These are phyloP conservation scores for Debaryomyces tyrocola DNA, from an alignment of 805 yeast genomes.

Conservation along the genomic window DNA sequence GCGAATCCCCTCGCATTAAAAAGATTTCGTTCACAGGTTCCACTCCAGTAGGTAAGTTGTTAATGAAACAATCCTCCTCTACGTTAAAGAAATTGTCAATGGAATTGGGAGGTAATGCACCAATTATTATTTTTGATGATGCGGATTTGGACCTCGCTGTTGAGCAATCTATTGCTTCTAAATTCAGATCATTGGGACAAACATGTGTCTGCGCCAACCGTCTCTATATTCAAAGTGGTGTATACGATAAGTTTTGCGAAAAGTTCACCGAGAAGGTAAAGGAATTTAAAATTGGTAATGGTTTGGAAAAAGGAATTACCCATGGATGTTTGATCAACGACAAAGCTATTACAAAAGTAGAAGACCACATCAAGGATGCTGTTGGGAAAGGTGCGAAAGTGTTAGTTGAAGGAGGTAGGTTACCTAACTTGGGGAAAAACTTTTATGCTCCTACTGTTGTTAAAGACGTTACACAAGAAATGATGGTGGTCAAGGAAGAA, in stretches of 20 bases:
- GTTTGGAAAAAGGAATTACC: conserved; percentile 49
- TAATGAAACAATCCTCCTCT: conserved; percentile 60
- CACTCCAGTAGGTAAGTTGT: conserved; percentile 66
- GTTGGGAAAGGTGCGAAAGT: conserved; percentile 53
- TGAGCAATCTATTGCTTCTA: conserved; percentile 62
- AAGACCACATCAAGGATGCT: conserved; percentile 55
- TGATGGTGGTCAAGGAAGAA: conserved; percentile 55
- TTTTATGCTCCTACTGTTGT: conserved; percentile 58
- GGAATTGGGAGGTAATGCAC: conserved; percentile 83
- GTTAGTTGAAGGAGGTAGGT: conserved; percentile 52
- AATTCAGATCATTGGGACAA: conserved; percentile 77
- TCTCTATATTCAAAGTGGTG: conserved; percentile 58
- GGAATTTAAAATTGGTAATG: conserved; percentile 55
- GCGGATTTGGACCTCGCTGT: conserved; percentile 69
- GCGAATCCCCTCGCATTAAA: conserved; percentile 54
- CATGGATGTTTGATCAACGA: conserved; percentile 60
- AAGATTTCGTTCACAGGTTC: conserved; percentile 81
- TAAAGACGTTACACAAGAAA: conserved; percentile 49
- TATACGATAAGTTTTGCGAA: conserved; percentile 62
- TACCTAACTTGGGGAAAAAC: conserved; percentile 48
- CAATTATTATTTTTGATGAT: conserved; percentile 72
- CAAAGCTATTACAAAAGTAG: conserved; percentile 52
- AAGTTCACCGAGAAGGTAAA: conserved; percentile 49
- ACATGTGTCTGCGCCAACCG: conserved; percentile 82
- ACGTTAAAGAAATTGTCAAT: conserved; percentile 69